phyloP scores from a whole-genome alignment of 768 basidiomycete species.

The Serpula lacrymans region DNA sequence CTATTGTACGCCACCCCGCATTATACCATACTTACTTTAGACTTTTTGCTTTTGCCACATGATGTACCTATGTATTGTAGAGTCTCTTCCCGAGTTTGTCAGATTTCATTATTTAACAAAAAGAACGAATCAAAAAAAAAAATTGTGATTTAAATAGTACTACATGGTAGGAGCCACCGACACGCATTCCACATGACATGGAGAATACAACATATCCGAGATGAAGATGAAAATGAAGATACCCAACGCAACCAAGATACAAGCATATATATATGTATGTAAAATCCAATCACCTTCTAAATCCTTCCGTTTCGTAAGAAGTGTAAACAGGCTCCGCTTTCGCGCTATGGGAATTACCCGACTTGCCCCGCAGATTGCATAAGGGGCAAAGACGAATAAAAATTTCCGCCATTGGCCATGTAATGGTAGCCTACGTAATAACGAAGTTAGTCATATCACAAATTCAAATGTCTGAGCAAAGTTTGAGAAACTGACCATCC shows the following conservation, averaged over 20 bases:
- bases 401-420: constrained; percentile 73
- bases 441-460: constrained; percentile 3
- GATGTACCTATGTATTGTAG: not conserved
- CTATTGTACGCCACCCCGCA: not conserved
- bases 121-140: too few species aligned
- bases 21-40: too few species aligned
- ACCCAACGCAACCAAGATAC: too few species aligned
- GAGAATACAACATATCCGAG: too few species aligned
- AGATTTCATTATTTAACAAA: too few species aligned
- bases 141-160: too few species aligned
- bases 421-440: constrained; percentile 53
- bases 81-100: not conserved
- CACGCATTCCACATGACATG: too few species aligned
- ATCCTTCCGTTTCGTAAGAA: constrained; percentile 12
- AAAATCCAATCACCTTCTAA: not conserved
- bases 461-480: not conserved
- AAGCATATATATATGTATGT: too few species aligned
- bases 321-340: constrained; percentile 14
- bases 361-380: constrained; percentile 42
- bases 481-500: constrained; percentile 49
- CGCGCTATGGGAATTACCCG: constrained; percentile 15
- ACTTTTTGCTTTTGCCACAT: too few species aligned
- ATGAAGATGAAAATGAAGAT: too few species aligned
- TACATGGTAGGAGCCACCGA: too few species aligned
- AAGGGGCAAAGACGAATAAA: constrained; percentile 61